A percentile compares a stretch with the other conserved stretches of the same genome.
Conservation (phyloP, 2,329 filamentous ascomycete genomes). For the Ilyonectria destructans region DNA sequence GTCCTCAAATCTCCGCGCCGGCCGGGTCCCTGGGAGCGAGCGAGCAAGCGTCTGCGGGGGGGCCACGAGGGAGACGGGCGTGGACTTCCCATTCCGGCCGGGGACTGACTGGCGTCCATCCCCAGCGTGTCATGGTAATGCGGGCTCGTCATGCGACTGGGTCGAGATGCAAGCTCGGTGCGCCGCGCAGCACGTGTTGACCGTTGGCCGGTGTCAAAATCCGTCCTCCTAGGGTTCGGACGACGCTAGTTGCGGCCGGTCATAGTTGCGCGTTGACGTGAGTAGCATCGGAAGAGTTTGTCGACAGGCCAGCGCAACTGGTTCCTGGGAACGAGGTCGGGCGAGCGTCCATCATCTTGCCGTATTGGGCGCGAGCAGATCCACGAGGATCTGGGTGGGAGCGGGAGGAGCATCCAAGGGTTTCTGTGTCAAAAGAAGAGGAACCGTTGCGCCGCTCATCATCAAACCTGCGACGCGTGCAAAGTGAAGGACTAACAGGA, state of each 20-base stretch:
- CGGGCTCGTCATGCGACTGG: slow-evolving; percentile 4
- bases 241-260: not conserved
- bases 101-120: not conserved
- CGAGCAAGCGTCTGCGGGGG: not conserved
- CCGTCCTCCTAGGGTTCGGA: slow-evolving; percentile 19
- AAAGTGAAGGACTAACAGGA: not conserved
- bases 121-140: not conserved
- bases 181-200: slow-evolving; percentile 10
- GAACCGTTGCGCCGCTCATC: not conserved
- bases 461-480: not conserved
- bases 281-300: not conserved
- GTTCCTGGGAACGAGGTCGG: not conserved
- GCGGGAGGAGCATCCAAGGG: not conserved
- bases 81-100: not conserved
- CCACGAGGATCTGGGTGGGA: not conserved
- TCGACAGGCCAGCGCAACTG: not conserved
- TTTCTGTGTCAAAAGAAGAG: not conserved
- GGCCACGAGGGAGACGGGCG: slow-evolving; percentile 4
- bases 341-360: not conserved
- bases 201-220: not conserved
- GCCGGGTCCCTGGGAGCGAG: not conserved
- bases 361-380: not conserved
- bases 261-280: not conserved
- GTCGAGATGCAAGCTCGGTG: slow-evolving; percentile 13
- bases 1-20: slow-evolving; percentile 39